phyloP scores from a whole-genome alignment of 2,329 filamentous ascomycete species.

The Botrytis aclada region DNA sequence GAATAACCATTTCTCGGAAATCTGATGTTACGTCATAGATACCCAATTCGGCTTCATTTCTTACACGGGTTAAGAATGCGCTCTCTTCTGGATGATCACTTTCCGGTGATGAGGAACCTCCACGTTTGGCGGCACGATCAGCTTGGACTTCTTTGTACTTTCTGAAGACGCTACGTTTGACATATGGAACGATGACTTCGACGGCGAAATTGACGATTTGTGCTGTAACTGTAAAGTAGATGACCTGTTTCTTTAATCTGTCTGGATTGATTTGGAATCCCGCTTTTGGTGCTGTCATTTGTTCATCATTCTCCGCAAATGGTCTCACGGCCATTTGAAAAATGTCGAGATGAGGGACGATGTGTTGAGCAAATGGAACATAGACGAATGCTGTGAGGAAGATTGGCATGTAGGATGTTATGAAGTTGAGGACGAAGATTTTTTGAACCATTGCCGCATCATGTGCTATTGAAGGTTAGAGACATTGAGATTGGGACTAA shows the following conservation, averaged over 20 bases:
- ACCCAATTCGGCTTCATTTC: slow-evolving; percentile 76
- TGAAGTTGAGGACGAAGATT: slow-evolving; percentile 94
- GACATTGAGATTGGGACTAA: slow-evolving; percentile 19
- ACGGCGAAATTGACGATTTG: slow-evolving; percentile 84
- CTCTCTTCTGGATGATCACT: slow-evolving; percentile 73
- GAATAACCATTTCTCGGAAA: slow-evolving; percentile 89
- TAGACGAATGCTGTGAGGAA: slow-evolving; percentile 93
- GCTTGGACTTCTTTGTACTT: slow-evolving; percentile 76
- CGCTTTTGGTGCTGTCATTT: slow-evolving; percentile 54
- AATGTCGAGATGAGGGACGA: slow-evolving; percentile 83
- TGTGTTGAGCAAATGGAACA: slow-evolving; percentile 79
- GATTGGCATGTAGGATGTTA: slow-evolving; percentile 91
- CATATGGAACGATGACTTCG: slow-evolving; percentile 79
- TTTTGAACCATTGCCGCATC: slow-evolving; percentile 84
- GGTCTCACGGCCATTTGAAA: slow-evolving; percentile 72
- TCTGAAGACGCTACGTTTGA: slow-evolving; percentile 73
- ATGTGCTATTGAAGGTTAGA: slow-evolving; percentile 52
- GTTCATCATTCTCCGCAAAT: slow-evolving; percentile 72
- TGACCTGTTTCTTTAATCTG: slow-evolving; percentile 83
- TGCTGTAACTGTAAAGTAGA: slow-evolving; percentile 93
- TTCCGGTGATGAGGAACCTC: slow-evolving; percentile 40
- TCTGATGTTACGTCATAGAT: slow-evolving; percentile 88
- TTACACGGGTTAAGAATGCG: slow-evolving; percentile 75
- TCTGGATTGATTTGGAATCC: slow-evolving; percentile 80
- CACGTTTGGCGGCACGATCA: slow-evolving; percentile 55